phyloP scores from a whole-genome alignment of 2,329 filamentous ascomycete genomes.

The Davidsoniella virescens region DNA sequence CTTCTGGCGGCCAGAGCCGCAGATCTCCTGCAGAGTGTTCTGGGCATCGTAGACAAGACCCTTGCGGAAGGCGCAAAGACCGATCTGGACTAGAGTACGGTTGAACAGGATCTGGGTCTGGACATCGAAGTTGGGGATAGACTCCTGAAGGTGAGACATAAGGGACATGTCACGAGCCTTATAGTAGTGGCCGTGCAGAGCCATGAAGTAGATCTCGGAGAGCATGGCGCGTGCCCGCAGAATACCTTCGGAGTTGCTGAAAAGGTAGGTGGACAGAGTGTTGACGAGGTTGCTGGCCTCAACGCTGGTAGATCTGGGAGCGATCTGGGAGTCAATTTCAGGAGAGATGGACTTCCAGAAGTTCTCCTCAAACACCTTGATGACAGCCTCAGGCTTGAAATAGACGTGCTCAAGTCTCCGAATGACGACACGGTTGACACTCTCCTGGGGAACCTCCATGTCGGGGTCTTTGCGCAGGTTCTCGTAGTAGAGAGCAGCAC shows the following conservation, averaged over 20 bases:
- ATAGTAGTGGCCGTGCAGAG: constrained; percentile 95
- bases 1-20: constrained; percentile 93
- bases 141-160: constrained; percentile 98
- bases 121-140: constrained; percentile 90
- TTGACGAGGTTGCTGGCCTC: constrained; percentile 67
- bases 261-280: constrained; percentile 85
- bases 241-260: constrained; percentile 86
- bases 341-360: constrained; percentile 69
- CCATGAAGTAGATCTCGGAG: constrained; percentile 96
- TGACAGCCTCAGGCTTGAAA: constrained; percentile 93
- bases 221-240: constrained; percentile 93
- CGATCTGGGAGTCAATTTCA: constrained; percentile 60
- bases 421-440: constrained; percentile 83
- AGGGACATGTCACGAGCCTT: constrained; percentile 97
- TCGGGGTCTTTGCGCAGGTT: constrained; percentile 52
- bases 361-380: constrained; percentile 86
- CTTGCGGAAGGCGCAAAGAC: constrained; percentile 93
- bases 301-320: constrained; percentile 49
- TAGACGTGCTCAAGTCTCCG: constrained; percentile 92
- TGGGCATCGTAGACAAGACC: constrained; percentile 95
- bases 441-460: constrained; percentile 66
- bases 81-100: constrained; percentile 91
- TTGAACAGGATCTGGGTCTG: constrained; percentile 98
- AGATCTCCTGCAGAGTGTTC: constrained; percentile 94
- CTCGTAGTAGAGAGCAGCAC: constrained; percentile 79